phyloP scores from a whole-genome alignment of 148 eudicot species.

The Rhododendron molle region DNA sequence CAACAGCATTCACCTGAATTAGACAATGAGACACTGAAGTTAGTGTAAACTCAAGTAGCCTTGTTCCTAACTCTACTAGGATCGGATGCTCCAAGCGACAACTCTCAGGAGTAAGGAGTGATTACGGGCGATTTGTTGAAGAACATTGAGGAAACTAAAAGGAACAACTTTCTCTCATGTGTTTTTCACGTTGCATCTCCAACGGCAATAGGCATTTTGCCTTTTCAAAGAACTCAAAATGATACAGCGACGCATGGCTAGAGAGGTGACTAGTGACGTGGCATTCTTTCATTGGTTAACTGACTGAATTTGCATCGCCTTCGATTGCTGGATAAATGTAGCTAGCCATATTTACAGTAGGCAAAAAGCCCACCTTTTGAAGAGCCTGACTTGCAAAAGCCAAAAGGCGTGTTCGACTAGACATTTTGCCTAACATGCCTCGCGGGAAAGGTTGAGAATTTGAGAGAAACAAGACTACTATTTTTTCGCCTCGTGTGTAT shows the following conservation, averaged over 20 bases:
- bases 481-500: background rate
- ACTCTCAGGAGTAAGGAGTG: background rate
- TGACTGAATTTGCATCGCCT: background rate
- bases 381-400: background rate
- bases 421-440: background rate
- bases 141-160: background rate
- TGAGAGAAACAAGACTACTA: background rate
- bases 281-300: background rate
- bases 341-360: background rate
- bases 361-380: background rate
- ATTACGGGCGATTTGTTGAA: background rate
- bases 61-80: background rate
- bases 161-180: background rate
- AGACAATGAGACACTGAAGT: background rate
- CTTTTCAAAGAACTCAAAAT: background rate
- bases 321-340: background rate
- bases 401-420: background rate
- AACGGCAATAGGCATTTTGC: background rate
- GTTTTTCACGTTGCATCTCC: background rate
- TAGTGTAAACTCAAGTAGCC: background rate
- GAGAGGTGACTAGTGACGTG: background rate
- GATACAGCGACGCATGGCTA: background rate
- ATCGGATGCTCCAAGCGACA: background rate
- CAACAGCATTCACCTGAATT: constrained; percentile 23
- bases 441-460: background rate